phyloP scores from a whole-genome alignment of 306 rosid genomes.

The Quercus cerris region DNA sequence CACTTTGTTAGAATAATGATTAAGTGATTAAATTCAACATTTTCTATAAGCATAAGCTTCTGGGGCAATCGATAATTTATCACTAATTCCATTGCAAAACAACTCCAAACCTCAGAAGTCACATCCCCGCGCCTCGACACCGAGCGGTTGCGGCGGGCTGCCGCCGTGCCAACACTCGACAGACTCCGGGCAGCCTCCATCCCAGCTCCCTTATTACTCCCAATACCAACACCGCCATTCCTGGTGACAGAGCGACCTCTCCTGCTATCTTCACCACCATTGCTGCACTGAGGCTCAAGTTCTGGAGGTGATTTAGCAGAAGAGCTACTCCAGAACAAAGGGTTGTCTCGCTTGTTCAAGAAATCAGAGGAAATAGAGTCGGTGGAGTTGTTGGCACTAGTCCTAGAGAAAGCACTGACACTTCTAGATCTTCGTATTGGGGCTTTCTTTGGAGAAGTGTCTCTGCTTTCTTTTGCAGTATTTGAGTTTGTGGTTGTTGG shows the following conservation, averaged over 20 bases:
- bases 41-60: no score
- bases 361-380: slow-evolving; percentile 36
- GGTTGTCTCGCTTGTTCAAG: slow-evolving; percentile 81
- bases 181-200: slow-evolving; percentile 40
- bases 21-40: no score
- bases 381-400: neutral
- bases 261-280: slow-evolving; percentile 9
- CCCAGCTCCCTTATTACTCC: slow-evolving; percentile 20
- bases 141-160: slow-evolving; percentile 49
- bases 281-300: slow-evolving; percentile 6
- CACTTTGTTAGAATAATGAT: no score
- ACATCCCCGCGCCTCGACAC: slow-evolving; percentile 41
- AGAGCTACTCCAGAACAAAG: slow-evolving; percentile 50
- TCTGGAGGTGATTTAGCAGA: slow-evolving; percentile 18
- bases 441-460: slow-evolving; percentile 27
- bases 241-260: slow-evolving; percentile 52
- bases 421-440: slow-evolving; percentile 75
- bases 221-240: slow-evolving; percentile 15
- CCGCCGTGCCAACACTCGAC: slow-evolving; percentile 35
- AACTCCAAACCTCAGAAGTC: slow-evolving; percentile 58
- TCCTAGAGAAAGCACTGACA: slow-evolving; percentile 68
- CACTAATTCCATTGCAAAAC: neutral
- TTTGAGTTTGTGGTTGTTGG: slow-evolving; percentile 13
- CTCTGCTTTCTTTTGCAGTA: slow-evolving; percentile 14
- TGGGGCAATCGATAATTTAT: no score